Percentiles rank a stretch among this genome's conserved stretches.
These are phyloP conservation scores for Brassica incana DNA, from an alignment of 345 rosid species.

Conservation along the genomic window DNA sequence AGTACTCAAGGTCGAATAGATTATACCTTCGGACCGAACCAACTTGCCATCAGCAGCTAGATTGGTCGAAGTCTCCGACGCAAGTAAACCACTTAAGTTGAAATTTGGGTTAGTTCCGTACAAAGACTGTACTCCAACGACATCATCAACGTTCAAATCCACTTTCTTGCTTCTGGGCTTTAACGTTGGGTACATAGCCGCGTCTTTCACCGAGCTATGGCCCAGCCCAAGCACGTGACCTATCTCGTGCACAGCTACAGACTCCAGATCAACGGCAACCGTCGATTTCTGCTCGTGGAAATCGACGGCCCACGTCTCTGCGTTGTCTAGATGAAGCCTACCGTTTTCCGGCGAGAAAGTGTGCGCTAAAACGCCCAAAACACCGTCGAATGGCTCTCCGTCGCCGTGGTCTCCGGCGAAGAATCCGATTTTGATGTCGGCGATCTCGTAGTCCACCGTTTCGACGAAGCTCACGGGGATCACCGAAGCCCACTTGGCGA, in stretches of 20 bases:
- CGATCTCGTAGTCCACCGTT: conserved; percentile 51
- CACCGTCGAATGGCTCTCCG: conserved; percentile 88
- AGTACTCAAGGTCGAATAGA: conserved; percentile 16
- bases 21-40: conserved; percentile 29
- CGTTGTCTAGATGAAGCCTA: conserved; percentile 71
- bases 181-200: conserved; percentile 90
- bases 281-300: conserved; percentile 54
- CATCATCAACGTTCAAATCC: conserved; percentile 58
- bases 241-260: conserved; percentile 83
- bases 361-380: conserved; percentile 71
- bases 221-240: conserved; percentile 79
- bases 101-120: conserved; percentile 81
- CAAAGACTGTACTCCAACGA: conserved; percentile 71
- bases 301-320: conserved; percentile 85
- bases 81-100: conserved; percentile 50
- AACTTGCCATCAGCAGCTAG: conserved; percentile 39
- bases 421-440: conserved; percentile 80
- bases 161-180: conserved; percentile 67
- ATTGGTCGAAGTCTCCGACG: conserved; percentile 64
- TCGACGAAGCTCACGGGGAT: conserved; percentile 68
- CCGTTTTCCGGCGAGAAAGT: conserved; percentile 87
- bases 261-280: conserved; percentile 79
- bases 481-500: conserved; percentile 66
- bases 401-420: conserved; percentile 86
- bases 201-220: conserved; percentile 60